Conservation (phyloP, 2,329 filamentous ascomycete species). For the Aspergillus sp. region DNA sequence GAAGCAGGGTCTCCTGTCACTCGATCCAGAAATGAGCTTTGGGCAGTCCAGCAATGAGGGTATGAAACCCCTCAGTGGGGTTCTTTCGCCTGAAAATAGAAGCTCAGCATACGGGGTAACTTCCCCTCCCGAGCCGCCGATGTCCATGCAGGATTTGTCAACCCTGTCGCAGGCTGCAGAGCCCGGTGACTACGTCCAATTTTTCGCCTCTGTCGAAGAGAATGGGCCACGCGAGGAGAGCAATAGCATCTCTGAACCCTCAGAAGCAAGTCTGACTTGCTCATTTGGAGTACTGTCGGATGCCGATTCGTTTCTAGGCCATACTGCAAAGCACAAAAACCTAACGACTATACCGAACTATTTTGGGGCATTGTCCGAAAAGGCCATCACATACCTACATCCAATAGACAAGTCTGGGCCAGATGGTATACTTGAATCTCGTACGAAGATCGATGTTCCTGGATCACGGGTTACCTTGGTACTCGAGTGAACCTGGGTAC, state of each 20-base stretch:
- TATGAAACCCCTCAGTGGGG: slow-evolving; percentile 22
- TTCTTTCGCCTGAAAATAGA: slow-evolving; percentile 20
- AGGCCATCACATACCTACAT: slow-evolving; percentile 35
- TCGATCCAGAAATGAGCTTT: slow-evolving; percentile 42
- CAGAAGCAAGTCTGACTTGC: slow-evolving; percentile 21
- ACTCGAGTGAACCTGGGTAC: slow-evolving; percentile 8
- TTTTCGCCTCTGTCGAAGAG: slow-evolving; percentile 38
- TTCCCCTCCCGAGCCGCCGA: slow-evolving; percentile 21
- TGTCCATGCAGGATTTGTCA: slow-evolving; percentile 33
- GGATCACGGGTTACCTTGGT: slow-evolving; percentile 28
- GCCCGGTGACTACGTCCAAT: slow-evolving; percentile 41
- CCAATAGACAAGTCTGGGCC: slow-evolving; percentile 14
- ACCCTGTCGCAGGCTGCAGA: slow-evolving; percentile 40
- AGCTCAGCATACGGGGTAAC: not conserved
- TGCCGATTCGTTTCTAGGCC: slow-evolving; percentile 17
- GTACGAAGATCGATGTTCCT: slow-evolving; percentile 38
- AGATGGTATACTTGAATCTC: slow-evolving; percentile 14
- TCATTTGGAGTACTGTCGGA: slow-evolving; percentile 35
- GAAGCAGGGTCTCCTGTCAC: slow-evolving; percentile 43
- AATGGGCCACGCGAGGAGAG: not conserved
- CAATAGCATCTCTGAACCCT: not conserved
- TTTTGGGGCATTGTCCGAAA: slow-evolving; percentile 43
- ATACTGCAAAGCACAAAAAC: slow-evolving; percentile 8
- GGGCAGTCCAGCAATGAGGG: slow-evolving; percentile 16
- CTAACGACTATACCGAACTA: slow-evolving; percentile 28